These are phyloP conservation scores for Fraxinus quadrangulata DNA, from an alignment of 257 asterid genomes.

Conservation along the genomic window DNA sequence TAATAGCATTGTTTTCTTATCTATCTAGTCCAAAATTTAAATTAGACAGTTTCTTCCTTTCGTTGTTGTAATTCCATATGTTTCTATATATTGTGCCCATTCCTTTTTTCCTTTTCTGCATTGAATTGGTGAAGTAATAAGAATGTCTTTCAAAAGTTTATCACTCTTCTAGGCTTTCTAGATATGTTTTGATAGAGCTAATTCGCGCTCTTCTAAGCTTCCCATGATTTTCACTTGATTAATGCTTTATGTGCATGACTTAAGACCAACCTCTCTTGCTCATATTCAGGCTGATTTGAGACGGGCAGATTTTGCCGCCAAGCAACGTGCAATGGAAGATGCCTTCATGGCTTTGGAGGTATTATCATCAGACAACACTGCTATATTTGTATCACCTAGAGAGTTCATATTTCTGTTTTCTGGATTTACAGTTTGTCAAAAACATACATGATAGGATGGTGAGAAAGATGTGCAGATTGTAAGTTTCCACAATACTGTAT, in stretches of 20 bases:
- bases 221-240: neutral
- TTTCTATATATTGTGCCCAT: neutral
- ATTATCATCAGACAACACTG: constrained; percentile 15
- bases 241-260: neutral
- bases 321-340: constrained; percentile 88
- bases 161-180: neutral
- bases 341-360: constrained; percentile 88
- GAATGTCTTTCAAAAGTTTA: constrained; percentile 12
- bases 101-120: neutral
- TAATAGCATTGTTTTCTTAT: neutral
- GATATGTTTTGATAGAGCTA: neutral
- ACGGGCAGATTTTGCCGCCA: constrained; percentile 81
- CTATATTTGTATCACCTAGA: constrained; percentile 13
- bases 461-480: constrained; percentile 65
- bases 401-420: constrained; percentile 35
- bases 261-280: constrained; percentile 15
- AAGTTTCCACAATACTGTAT: constrained; percentile 40
- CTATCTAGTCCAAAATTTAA: neutral
- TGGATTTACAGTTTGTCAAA: constrained; percentile 78
- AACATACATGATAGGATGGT: constrained; percentile 89
- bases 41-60: constrained; percentile 1
- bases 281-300: constrained; percentile 81
- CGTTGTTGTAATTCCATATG: neutral
- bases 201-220: neutral
- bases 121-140: neutral